Evolutionary conservation across 805 yeast genomes (phyloP).

Genomic region (Candida coleopterorum): DNA sequence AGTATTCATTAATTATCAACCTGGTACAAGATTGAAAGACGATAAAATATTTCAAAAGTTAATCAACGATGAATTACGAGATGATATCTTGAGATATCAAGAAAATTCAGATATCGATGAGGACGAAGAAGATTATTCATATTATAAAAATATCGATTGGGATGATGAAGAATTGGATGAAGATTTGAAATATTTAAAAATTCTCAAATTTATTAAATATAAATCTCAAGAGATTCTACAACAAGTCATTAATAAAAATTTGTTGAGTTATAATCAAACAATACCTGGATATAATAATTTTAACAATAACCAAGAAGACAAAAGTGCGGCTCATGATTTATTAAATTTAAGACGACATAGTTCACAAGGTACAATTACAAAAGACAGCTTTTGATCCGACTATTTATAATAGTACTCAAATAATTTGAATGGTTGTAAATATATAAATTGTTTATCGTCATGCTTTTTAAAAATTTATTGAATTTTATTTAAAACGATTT

Average conservation of each 20-base stretch:
- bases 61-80: slow-evolving; percentile 35
- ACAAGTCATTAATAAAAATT: slow-evolving; percentile 1
- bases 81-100: slow-evolving; percentile 28
- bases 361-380: slow-evolving; percentile 4
- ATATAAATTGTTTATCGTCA: too few relatives aligned
- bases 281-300: slow-evolving; percentile 16
- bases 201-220: slow-evolving; percentile 38
- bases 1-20: slow-evolving; percentile 36
- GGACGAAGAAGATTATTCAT: slow-evolving; percentile 15
- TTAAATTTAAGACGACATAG: slow-evolving; percentile 20
- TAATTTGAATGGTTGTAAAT: too few relatives aligned
- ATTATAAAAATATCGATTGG: slow-evolving; percentile 36
- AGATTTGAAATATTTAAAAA: slow-evolving; percentile 39
- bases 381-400: not conserved
- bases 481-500: too few relatives aligned
- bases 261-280: slow-evolving; percentile 2
- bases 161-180: slow-evolving; percentile 46
- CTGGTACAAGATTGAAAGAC: slow-evolving; percentile 25
- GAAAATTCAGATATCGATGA: slow-evolving; percentile 28
- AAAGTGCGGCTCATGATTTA: slow-evolving; percentile 25
- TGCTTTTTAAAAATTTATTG: too few relatives aligned
- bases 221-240: slow-evolving; percentile 19
- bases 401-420: too few relatives aligned
- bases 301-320: slow-evolving; percentile 17
- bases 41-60: slow-evolving; percentile 34